phyloP scores from a whole-genome alignment of 2,329 filamentous ascomycete species.

The Drechslerella stenobrocha region DNA sequence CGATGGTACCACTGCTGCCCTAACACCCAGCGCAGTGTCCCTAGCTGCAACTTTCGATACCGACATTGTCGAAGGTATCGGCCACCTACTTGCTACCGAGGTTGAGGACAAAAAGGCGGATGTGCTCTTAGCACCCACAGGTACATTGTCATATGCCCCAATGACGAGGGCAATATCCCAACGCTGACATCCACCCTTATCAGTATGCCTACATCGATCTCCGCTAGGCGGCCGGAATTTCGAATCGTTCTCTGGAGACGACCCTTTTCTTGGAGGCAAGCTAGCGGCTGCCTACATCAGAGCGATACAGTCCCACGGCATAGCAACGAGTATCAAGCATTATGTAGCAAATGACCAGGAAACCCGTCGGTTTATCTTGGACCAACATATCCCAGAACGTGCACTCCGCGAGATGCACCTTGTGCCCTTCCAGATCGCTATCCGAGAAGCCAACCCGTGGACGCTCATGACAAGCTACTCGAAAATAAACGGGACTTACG shows the following conservation, averaged over 20 bases:
- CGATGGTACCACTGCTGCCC: slow-evolving; percentile 53
- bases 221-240: slow-evolving; percentile 65
- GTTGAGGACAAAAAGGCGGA: slow-evolving; percentile 53
- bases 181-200: slow-evolving; percentile 39
- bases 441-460: slow-evolving; percentile 60
- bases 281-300: slow-evolving; percentile 62
- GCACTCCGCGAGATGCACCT: slow-evolving; percentile 65
- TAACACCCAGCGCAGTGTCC: slow-evolving; percentile 53
- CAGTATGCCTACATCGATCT: slow-evolving; percentile 57
- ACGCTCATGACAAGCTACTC: slow-evolving; percentile 66
- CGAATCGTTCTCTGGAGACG: slow-evolving; percentile 62
- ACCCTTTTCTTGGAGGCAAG: slow-evolving; percentile 63
- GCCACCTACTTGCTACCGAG: slow-evolving; percentile 53
- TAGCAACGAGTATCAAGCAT: slow-evolving; percentile 65
- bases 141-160: slow-evolving; percentile 16
- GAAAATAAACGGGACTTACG: slow-evolving; percentile 63
- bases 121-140: slow-evolving; percentile 54
- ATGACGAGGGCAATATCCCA: slow-evolving; percentile 8
- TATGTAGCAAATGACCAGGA: slow-evolving; percentile 68
- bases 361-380: slow-evolving; percentile 63
- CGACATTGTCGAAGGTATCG: slow-evolving; percentile 52
- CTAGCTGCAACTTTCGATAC: slow-evolving; percentile 54
- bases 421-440: slow-evolving; percentile 64
- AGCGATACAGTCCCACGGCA: slow-evolving; percentile 63
- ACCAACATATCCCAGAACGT: slow-evolving; percentile 62